Evolutionary conservation across 768 basidiomycete genomes (phyloP), one percentile per base, ranked within the genome.

Genomic region (Kwoniella newhampshirensis): DNA sequence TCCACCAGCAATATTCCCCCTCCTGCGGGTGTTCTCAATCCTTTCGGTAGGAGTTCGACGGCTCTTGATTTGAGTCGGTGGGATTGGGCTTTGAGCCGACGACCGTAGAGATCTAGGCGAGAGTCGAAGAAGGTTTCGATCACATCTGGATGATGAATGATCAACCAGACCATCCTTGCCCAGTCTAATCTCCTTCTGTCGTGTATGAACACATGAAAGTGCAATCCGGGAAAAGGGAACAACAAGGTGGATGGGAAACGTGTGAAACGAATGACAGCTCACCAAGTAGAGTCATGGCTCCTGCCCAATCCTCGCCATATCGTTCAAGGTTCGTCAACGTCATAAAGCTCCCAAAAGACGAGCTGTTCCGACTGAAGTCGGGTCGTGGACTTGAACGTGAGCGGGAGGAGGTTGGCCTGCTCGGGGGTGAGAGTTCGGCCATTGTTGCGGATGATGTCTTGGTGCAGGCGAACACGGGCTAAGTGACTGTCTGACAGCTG

Each of bases 71-170:
- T 91, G 52, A 96, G 81, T 44, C 84, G 81, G 59, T 91, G 88
- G 64, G 88, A 85, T 70, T 91, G 91, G 54, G 87, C 92, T 76
- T 89, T 87, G 26, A 94, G 81, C 55, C 85, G 85, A 39, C 92
- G 85, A 74, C 94, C 77, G 55, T 78, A 61, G 0, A 80, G 67
- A 61, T 80, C 78, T 13, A 79, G 55, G 7, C 88, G 86, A 1
- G 91, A 91, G 78, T 97, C 75, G 73, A 92, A 94, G 72, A 87
- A 96, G 0, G 92, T 96, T 78, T 96, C 92, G 75, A 92, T 80
- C 8, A 92, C 94, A 77, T 96, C 92, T 93, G 68, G 6, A 27
- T 30, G 20, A 25, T 11, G 9, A 13, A 32, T 32, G 32, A 32
- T 32, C 13, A 32, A 13, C 32, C n/a, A n/a, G n/a, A n/a, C n/a